A percentile compares a stretch with the other conserved stretches of the same genome.
phyloP scores from a whole-genome alignment of 495 filamentous ascomycete species.

The Parmelia sp. region DNA sequence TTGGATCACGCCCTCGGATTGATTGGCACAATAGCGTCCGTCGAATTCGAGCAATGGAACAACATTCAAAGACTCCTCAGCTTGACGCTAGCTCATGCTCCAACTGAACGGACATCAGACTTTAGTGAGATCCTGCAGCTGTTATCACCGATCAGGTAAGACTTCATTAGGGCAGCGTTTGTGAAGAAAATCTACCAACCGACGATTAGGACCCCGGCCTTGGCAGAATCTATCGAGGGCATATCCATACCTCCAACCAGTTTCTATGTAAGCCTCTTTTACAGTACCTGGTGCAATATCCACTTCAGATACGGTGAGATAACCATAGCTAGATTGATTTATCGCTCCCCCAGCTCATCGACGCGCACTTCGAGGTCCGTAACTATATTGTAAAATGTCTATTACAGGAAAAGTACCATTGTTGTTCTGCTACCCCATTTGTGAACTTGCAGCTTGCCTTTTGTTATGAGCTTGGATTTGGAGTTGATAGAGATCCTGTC shows the following conservation, averaged over 20 bases:
- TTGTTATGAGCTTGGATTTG: conserved; percentile 1
- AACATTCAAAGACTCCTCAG: background rate
- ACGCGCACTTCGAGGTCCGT: background rate
- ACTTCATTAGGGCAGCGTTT: background rate
- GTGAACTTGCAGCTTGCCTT: background rate
- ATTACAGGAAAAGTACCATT: background rate
- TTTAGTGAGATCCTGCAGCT: background rate
- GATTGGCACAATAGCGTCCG: background rate
- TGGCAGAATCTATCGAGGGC: background rate
- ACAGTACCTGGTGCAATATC: background rate
- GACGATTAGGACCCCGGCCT: background rate
- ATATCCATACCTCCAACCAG: background rate
- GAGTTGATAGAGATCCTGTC: background rate
- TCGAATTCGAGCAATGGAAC: background rate
- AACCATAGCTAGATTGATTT: background rate
- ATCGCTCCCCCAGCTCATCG: background rate
- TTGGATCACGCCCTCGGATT: background rate
- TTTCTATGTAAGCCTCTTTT: background rate
- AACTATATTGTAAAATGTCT: background rate
- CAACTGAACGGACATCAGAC: background rate
- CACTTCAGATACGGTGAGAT: background rate
- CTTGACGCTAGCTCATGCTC: background rate
- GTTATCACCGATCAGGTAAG: background rate
- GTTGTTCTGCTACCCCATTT: background rate
- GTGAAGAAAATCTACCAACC: background rate